Percentiles rank a stretch among this genome's conserved stretches.
phyloP scores from a whole-genome alignment of 306 rosid genomes.

The Lagenaria siceraria region DNA sequence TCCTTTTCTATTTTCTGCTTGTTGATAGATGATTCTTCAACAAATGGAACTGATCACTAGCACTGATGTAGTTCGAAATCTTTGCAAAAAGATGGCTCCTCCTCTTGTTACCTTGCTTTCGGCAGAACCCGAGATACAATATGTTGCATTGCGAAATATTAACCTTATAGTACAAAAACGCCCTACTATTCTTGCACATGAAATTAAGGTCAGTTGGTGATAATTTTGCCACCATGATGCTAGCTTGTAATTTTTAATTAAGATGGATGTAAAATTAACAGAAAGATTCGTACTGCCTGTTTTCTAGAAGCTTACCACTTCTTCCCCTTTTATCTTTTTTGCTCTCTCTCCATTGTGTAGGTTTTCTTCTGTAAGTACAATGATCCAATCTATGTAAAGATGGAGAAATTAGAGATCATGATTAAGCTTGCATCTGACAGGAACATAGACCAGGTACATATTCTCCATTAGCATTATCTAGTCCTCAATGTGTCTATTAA shows the following conservation, averaged over 20 bases:
- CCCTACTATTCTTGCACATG: conserved; percentile 98
- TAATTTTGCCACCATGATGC: conserved; percentile 11
- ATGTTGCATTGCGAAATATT: conserved; percentile 93
- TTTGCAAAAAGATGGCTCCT: conserved; percentile 99
- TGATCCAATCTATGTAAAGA: conserved; percentile 96
- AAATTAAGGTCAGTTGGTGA: conserved; percentile 62
- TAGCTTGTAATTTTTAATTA: background rate
- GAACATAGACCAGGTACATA: conserved; percentile 83
- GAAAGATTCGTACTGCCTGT: background rate
- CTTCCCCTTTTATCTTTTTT: background rate
- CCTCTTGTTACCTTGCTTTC: conserved; percentile 97
- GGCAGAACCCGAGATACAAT: conserved; percentile 99
- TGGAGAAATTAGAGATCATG: conserved; percentile 98
- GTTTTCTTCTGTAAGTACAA: conserved; percentile 99
- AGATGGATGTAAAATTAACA: background rate
- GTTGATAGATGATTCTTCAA: conserved; percentile 90
- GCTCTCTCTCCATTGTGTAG: conserved; percentile 22
- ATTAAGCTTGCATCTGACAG: conserved; percentile 97
- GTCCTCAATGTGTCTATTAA: background rate
- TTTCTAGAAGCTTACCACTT: background rate
- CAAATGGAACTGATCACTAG: conserved; percentile 98
- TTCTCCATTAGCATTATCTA: background rate
- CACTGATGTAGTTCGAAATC: conserved; percentile 94
- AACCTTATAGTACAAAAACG: conserved; percentile 98
- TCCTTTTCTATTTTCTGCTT: conserved; percentile 16